Evolutionary conservation across 345 rosid genomes (phyloP).

Genomic region (Populus euphratica): DNA sequence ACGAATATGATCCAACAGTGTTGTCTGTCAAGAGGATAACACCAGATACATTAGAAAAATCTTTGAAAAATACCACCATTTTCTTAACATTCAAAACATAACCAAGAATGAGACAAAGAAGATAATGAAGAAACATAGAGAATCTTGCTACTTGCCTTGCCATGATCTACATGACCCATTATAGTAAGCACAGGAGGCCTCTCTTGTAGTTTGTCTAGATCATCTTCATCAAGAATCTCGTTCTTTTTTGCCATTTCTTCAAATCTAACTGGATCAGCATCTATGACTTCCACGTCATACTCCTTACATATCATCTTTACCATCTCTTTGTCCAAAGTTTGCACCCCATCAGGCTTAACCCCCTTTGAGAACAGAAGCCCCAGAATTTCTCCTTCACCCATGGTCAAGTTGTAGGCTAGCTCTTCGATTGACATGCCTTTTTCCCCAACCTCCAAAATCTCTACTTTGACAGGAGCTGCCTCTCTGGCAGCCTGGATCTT

Average conservation of each 20-base stretch:
- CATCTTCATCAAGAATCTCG: constrained; percentile 79
- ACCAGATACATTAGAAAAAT: constrained; percentile 31
- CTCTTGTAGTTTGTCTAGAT: constrained; percentile 77
- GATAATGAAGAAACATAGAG: neutral
- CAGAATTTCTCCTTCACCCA: constrained; percentile 84
- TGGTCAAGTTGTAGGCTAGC: constrained; percentile 73
- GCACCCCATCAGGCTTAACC: constrained; percentile 93
- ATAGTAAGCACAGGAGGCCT: constrained; percentile 98
- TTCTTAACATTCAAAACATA: neutral
- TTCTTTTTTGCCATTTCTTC: constrained; percentile 90
- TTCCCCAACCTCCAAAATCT: constrained; percentile 87
- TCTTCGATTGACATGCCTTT: constrained; percentile 87
- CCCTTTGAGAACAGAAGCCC: constrained; percentile 82
- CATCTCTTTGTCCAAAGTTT: constrained; percentile 80
- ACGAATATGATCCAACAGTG: constrained; percentile 86
- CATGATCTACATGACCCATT: constrained; percentile 99
- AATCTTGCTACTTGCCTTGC: constrained; percentile 53
- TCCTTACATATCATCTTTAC: constrained; percentile 91
- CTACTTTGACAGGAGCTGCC: constrained; percentile 94
- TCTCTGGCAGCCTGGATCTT: constrained; percentile 85
- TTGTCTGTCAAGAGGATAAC: constrained; percentile 60
- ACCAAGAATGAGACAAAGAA: neutral
- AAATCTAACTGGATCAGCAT: constrained; percentile 62
- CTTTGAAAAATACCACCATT: constrained; percentile 8
- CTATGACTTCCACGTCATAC: constrained; percentile 82